A percentile compares a stretch with the other conserved stretches of the same genome.
phyloP scores from a whole-genome alignment of 345 rosid species.

The Arabidopsis arenosa region DNA sequence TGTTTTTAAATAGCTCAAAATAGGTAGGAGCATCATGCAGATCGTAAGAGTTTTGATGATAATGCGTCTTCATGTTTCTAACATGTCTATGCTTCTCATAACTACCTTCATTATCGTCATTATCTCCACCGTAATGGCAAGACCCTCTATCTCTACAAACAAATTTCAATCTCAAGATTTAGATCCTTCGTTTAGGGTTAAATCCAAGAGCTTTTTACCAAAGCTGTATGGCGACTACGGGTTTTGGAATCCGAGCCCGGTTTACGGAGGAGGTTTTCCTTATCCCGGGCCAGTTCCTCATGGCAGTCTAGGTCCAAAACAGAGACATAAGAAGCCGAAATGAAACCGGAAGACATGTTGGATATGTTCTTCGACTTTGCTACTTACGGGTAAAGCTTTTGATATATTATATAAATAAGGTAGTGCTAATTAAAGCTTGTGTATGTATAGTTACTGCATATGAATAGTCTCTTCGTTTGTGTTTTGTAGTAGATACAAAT shows the following conservation, averaged over 20 bases:
- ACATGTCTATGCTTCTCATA: constrained; percentile 37
- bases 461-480: constrained; percentile 22
- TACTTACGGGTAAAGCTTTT: constrained; percentile 24
- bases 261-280: constrained; percentile 41
- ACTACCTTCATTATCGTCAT: constrained; percentile 28
- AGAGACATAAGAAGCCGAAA: constrained; percentile 32
- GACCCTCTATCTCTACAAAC: constrained; percentile 14
- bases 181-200: constrained; percentile 20
- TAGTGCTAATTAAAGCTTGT: neutral
- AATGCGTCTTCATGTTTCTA: constrained; percentile 38
- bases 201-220: constrained; percentile 27
- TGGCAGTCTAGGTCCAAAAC: constrained; percentile 17
- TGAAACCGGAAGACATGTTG: constrained; percentile 17
- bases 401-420: constrained; percentile 20
- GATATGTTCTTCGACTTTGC: constrained; percentile 20
- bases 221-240: constrained; percentile 43
- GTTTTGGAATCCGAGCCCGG: constrained; percentile 47
- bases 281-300: constrained; percentile 45
- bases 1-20: constrained; percentile 29
- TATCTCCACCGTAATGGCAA: constrained; percentile 28
- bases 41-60: constrained; percentile 27
- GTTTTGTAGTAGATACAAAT: constrained; percentile 23
- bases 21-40: constrained; percentile 41
- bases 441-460: constrained; percentile 12
- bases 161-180: constrained; percentile 26